Evolutionary conservation across 2,329 filamentous ascomycete genomes (phyloP).

Genomic region (Fusarium sororula): DNA sequence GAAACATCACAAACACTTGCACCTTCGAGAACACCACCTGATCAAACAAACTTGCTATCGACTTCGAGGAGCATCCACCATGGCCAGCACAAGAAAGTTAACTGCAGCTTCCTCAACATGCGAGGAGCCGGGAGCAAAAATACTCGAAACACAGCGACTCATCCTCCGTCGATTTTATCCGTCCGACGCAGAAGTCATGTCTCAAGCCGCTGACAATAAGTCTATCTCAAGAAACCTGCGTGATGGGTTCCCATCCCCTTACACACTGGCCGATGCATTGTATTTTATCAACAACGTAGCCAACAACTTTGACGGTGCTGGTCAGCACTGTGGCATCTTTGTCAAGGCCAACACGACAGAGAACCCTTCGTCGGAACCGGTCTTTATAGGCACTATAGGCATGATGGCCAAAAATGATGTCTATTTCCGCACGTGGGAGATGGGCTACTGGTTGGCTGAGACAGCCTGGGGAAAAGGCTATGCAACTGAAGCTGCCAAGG

Average conservation of each 20-base stretch:
- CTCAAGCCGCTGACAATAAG: conserved; percentile 50
- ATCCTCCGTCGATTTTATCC: conserved; percentile 53
- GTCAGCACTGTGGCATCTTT: conserved; percentile 50
- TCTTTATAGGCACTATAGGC: conserved; percentile 54
- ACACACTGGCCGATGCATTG: conserved; percentile 52
- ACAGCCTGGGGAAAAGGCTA: conserved; percentile 58
- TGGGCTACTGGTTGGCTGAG: conserved; percentile 60
- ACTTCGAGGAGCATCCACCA: neutral
- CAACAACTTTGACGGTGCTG: conserved; percentile 25
- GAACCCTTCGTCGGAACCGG: conserved; percentile 38
- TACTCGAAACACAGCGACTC: conserved; percentile 47
- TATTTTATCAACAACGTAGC: conserved; percentile 46
- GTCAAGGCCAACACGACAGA: conserved; percentile 40
- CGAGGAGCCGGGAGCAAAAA: conserved; percentile 41
- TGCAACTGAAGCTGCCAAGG: conserved; percentile 51
- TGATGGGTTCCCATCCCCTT: conserved; percentile 57
- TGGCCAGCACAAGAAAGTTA: conserved; percentile 29
- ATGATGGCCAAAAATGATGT: conserved; percentile 49
- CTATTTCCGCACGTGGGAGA: conserved; percentile 55
- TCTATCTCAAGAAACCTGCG: conserved; percentile 52
- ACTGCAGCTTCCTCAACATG: conserved; percentile 39
- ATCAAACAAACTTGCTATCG: neutral
- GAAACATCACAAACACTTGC: neutral
- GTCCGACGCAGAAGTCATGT: conserved; percentile 50
- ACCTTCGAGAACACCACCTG: neutral